These are phyloP conservation scores for Talaromyces sp. DNA, from an alignment of 2,329 filamentous ascomycete genomes.

Conservation along the genomic window DNA sequence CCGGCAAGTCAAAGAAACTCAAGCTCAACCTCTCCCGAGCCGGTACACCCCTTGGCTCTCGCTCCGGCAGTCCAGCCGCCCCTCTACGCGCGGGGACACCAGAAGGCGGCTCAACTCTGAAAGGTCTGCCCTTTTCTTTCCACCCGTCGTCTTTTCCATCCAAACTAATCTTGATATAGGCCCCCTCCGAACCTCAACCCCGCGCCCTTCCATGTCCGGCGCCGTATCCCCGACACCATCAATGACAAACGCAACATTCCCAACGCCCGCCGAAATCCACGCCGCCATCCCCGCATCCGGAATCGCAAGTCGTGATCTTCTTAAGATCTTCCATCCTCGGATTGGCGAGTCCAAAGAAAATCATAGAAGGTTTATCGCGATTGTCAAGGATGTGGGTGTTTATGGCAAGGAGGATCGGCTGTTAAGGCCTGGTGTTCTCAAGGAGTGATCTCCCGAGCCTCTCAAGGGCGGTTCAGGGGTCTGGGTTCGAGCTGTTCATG, in stretches of 20 bases:
- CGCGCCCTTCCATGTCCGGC: background rate
- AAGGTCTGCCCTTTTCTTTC: conserved; percentile 24
- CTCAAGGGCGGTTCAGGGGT: background rate
- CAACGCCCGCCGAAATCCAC: conserved; percentile 46
- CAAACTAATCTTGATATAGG: background rate
- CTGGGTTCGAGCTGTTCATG: background rate
- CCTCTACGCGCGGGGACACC: conserved; percentile 41
- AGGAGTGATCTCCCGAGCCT: conserved; percentile 19
- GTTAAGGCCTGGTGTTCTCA: conserved; percentile 38
- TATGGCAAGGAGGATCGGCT: conserved; percentile 43
- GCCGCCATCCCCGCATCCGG: conserved; percentile 45
- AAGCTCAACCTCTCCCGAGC: conserved; percentile 44
- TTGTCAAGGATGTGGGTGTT: conserved; percentile 43
- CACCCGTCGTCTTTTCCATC: background rate
- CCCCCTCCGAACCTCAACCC: conserved; percentile 8
- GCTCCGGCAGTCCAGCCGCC: conserved; percentile 45
- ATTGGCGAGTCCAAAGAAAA: conserved; percentile 43
- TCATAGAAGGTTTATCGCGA: conserved; percentile 41
- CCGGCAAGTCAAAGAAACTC: conserved; percentile 46
- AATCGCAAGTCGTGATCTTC: conserved; percentile 43
- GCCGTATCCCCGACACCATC: conserved; percentile 17
- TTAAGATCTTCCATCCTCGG: conserved; percentile 42
- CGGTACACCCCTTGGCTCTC: conserved; percentile 48
- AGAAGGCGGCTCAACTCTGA: conserved; percentile 26
- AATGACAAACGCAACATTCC: conserved; percentile 32